Evolutionary conservation across 2,329 filamentous ascomycete species (phyloP).

Genomic region (Aspergillus luchuensis): DNA sequence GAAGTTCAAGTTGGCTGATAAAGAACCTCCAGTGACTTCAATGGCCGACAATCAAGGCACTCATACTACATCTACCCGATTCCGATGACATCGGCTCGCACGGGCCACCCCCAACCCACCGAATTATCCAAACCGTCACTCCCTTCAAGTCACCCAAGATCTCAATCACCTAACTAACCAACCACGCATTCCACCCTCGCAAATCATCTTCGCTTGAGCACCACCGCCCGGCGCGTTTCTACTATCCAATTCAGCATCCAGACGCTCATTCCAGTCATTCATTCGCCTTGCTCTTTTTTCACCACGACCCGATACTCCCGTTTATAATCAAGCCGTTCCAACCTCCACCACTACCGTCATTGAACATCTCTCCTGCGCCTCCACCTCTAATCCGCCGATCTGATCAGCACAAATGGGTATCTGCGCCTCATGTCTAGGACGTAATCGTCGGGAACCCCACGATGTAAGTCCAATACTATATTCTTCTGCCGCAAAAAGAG

Average conservation of each 20-base stretch:
- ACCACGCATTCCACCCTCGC: neutral
- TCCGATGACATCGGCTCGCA: constrained; percentile 14
- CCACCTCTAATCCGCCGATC: constrained; percentile 5
- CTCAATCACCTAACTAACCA: neutral
- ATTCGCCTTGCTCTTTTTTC: neutral
- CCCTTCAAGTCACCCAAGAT: constrained; percentile 5
- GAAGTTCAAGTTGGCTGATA: too few relatives aligned
- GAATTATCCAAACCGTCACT: constrained; percentile 1
- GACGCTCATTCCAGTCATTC: constrained; percentile 1
- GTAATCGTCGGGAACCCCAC: constrained; percentile 39
- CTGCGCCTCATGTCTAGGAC: constrained; percentile 48
- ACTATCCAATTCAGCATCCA: neutral
- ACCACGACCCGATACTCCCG: neutral
- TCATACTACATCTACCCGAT: neutral
- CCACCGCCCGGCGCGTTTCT: constrained; percentile 2
- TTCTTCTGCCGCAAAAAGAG: constrained; percentile 6
- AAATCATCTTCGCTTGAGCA: constrained; percentile 7
- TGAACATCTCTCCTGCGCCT: constrained; percentile 17
- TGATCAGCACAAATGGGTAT: constrained; percentile 42
- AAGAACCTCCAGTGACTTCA: too few relatives aligned
- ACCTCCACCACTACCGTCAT: constrained; percentile 4
- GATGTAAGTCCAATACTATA: constrained; percentile 31
- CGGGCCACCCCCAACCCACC: constrained; percentile 15
- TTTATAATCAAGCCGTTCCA: neutral
- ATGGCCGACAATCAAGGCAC: neutral